These are phyloP conservation scores for Rubroshorea leprosula DNA, from an alignment of 345 rosid species.

Conservation along the genomic window DNA sequence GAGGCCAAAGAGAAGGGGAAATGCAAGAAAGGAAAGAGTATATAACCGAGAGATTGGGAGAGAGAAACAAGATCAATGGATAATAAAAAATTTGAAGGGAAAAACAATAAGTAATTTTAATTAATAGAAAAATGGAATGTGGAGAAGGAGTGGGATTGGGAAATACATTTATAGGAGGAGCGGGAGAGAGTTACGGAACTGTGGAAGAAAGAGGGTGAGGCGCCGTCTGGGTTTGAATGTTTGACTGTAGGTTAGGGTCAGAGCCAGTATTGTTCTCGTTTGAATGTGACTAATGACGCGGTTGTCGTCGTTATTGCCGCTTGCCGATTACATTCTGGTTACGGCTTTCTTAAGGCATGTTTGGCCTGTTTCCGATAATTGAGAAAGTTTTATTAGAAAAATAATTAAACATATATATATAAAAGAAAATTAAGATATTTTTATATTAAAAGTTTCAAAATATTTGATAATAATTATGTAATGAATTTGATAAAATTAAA, in stretches of 20 bases:
- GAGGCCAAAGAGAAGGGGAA: neutral
- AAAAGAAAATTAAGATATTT: no score
- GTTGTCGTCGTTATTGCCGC: no score
- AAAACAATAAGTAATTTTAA: neutral
- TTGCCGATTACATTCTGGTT: no score
- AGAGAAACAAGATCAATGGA: conserved; percentile 7
- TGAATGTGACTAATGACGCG: no score
- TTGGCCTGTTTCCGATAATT: no score
- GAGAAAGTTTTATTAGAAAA: no score
- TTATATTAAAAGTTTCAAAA: no score
- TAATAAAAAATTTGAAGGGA: neutral
- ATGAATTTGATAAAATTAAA: no score
- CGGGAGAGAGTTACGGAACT: neutral
- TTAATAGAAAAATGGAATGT: neutral
- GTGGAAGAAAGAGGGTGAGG: neutral
- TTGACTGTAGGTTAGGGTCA: conserved; percentile 1
- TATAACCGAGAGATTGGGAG: neutral
- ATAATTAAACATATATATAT: no score
- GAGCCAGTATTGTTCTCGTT: no score
- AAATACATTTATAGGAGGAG: neutral
- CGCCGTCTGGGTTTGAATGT: conserved; percentile 14
- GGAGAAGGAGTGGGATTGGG: neutral
- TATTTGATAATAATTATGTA: no score
- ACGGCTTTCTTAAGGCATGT: no score
- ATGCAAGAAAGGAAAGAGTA: neutral